Conservation (phyloP, 768 basidiomycete genomes). For the Lactifluus volemus region DNA sequence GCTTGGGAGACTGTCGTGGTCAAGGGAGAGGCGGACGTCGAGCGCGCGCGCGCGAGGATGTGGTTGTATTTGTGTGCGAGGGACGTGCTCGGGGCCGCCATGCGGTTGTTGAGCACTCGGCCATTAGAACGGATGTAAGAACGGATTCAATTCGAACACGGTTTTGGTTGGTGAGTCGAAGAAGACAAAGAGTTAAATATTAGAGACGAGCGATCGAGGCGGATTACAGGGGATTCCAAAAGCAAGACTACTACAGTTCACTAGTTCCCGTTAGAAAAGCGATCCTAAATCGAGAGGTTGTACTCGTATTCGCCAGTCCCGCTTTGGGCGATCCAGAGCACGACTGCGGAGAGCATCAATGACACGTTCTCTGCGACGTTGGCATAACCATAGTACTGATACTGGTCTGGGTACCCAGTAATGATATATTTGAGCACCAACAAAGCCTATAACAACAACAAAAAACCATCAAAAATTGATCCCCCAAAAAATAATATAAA, state of each 20-base stretch:
- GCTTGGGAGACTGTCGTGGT: constrained; percentile 91
- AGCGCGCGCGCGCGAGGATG: constrained; percentile 75
- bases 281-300: constrained; percentile 42
- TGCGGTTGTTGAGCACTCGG: constrained; percentile 80
- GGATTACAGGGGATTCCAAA: background rate
- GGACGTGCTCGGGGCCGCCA: constrained; percentile 81
- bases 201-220: background rate
- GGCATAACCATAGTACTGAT: constrained; percentile 86
- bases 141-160: background rate
- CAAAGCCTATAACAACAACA: constrained; percentile 49
- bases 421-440: constrained; percentile 88
- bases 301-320: constrained; percentile 87
- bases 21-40: constrained; percentile 67
- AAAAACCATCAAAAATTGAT: background rate
- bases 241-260: background rate
- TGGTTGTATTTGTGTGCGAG: constrained; percentile 84
- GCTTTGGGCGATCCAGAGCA: constrained; percentile 90
- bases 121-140: constrained; percentile 88
- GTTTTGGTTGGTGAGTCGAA: background rate
- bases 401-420: constrained; percentile 60
- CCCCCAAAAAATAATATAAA: background rate
- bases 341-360: constrained; percentile 75
- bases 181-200: background rate
- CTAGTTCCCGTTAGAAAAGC: background rate
- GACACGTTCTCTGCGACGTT: constrained; percentile 91